Percentiles rank a stretch among this genome's conserved stretches.
phyloP scores from a whole-genome alignment of 495 filamentous ascomycete genomes.

The Penicillium canariense region DNA sequence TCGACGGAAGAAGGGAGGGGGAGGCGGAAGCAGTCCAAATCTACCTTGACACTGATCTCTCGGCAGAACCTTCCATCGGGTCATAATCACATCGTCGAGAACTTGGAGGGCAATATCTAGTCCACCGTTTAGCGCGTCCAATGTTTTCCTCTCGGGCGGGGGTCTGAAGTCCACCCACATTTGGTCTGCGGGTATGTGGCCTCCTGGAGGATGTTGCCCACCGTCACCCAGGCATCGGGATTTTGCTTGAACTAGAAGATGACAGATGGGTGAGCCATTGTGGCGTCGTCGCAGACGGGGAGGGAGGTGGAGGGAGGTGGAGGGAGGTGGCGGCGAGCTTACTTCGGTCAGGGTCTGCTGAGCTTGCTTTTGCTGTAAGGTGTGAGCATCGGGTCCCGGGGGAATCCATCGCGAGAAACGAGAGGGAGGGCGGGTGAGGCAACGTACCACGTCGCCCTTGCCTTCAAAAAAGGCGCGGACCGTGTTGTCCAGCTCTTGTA shows the following conservation, averaged over 20 bases:
- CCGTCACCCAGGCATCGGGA: conserved; percentile 93
- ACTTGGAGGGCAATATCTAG: conserved; percentile 91
- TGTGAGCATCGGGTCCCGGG: conserved; percentile 9
- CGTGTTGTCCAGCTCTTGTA: conserved; percentile 91
- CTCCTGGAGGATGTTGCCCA: conserved; percentile 90
- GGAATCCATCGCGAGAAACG: neutral
- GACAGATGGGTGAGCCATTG: neutral
- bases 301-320: neutral
- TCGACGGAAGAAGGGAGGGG: neutral
- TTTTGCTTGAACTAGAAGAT: conserved; percentile 88
- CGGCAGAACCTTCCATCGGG: conserved; percentile 95
- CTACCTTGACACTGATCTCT: conserved; percentile 90
- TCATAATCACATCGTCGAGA: conserved; percentile 97
- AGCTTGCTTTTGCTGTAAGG: conserved; percentile 87
- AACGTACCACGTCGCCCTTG: conserved; percentile 80
- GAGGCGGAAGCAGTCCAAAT: conserved; percentile 1
- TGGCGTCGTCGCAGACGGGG: neutral
- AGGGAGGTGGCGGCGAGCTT: conserved; percentile 29
- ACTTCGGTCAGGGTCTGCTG: conserved; percentile 93
- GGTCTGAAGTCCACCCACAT: conserved; percentile 56
- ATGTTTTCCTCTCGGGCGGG: neutral
- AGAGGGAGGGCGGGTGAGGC: neutral
- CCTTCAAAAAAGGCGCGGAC: conserved; percentile 97
- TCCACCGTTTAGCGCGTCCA: conserved; percentile 44
- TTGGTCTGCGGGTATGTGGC: conserved; percentile 93